Evolutionary conservation across 176 grass and related monocot species (phyloP).

Genomic region (Rhynchospora breviuscula): DNA sequence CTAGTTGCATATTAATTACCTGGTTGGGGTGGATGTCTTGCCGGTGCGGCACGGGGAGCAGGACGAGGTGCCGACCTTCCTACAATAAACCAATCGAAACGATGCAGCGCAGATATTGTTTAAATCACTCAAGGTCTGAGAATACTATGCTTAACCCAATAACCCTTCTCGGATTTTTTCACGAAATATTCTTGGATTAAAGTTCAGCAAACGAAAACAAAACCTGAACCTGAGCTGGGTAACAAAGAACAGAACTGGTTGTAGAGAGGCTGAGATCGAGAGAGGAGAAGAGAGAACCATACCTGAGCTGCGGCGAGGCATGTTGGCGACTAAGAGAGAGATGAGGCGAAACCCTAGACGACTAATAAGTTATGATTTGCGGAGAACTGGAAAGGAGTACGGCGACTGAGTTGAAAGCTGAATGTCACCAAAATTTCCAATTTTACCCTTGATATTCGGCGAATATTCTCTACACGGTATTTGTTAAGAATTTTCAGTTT

Average conservation of each 20-base stretch:
- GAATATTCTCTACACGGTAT: background rate
- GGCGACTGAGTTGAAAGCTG: background rate
- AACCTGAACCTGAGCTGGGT: background rate
- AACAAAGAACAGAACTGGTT: background rate
- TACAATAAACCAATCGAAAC: conserved; percentile 15
- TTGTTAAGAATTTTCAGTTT: background rate
- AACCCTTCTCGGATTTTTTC: background rate
- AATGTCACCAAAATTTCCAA: background rate
- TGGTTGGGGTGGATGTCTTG: conserved; percentile 68
- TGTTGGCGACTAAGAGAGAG: conserved; percentile 30
- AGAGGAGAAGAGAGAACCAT: background rate
- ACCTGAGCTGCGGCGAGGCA: conserved; percentile 77
- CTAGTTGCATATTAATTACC: conserved; percentile 33
- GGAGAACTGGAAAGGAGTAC: background rate
- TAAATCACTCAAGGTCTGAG: background rate
- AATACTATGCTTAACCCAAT: background rate
- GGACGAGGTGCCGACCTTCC: conserved; percentile 60
- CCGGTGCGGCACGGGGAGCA: conserved; percentile 55
- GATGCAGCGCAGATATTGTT: background rate
- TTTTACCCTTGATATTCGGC: background rate
- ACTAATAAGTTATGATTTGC: background rate
- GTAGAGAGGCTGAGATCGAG: background rate
- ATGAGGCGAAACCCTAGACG: conserved; percentile 47
- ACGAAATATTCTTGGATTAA: background rate
- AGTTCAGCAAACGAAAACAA: background rate